Evolutionary conservation across 2,329 filamentous ascomycete genomes (phyloP).

Genomic region (Fusarium euwallaceae): DNA sequence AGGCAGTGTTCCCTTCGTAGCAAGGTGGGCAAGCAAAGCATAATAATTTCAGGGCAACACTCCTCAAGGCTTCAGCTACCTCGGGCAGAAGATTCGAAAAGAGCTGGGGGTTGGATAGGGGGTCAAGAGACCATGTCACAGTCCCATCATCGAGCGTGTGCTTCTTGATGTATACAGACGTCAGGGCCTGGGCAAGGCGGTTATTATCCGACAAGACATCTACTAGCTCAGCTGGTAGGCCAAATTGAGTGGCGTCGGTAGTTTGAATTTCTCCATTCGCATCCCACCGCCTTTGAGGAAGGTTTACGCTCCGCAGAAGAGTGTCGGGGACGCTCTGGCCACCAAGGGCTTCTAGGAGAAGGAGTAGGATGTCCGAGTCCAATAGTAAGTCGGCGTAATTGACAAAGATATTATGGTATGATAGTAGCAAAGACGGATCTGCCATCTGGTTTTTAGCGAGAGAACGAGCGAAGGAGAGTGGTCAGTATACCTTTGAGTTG

Average conservation of each 20-base stretch:
- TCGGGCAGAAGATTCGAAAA: neutral
- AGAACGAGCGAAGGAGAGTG: neutral
- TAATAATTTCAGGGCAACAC: constrained; percentile 32
- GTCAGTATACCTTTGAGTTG: constrained; percentile 6
- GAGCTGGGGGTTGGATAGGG: neutral
- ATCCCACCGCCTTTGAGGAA: constrained; percentile 38
- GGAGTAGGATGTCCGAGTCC: constrained; percentile 30
- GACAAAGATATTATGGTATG: constrained; percentile 37
- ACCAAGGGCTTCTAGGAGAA: constrained; percentile 38
- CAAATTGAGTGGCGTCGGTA: constrained; percentile 30
- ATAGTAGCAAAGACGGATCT: neutral
- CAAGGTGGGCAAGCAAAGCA: constrained; percentile 46
- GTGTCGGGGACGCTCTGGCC: constrained; percentile 28
- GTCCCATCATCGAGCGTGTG: neutral
- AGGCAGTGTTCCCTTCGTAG: constrained; percentile 43
- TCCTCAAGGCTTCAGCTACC: neutral
- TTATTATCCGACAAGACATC: constrained; percentile 21
- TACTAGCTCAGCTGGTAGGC: constrained; percentile 29
- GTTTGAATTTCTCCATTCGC: constrained; percentile 35
- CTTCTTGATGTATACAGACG: neutral
- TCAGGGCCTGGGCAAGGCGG: constrained; percentile 21
- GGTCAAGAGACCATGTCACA: neutral
- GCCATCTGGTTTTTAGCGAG: neutral
- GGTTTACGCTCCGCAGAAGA: constrained; percentile 27
- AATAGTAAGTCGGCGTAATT: constrained; percentile 40